phyloP scores from a whole-genome alignment of 139 green algal genomes.

The Chlamydomonas sp. region DNA sequence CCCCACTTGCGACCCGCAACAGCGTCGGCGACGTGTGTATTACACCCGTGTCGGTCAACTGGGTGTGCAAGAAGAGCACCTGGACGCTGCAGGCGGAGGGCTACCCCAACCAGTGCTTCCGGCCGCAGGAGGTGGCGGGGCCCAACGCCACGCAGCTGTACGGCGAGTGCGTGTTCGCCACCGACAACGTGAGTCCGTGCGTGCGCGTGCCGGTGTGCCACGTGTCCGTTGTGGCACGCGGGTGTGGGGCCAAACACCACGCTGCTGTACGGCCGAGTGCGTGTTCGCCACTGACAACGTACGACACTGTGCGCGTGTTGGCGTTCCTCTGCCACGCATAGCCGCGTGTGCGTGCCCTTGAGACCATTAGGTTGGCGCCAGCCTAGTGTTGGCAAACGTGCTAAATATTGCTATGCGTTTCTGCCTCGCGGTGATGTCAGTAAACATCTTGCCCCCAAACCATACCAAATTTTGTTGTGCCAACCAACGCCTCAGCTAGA shows the following conservation, averaged over 20 bases:
- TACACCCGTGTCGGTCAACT: conserved; percentile 64
- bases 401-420: too few relatives aligned
- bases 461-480: too few relatives aligned
- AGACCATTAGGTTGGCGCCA: too few relatives aligned
- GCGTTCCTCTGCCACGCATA: too few relatives aligned
- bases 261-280: too few relatives aligned
- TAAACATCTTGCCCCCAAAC: neutral
- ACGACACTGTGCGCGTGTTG: too few relatives aligned
- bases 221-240: too few relatives aligned
- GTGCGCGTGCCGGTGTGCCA: too few relatives aligned
- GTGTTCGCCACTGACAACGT: too few relatives aligned
- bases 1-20: neutral
- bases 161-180: conserved; percentile 62
- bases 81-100: conserved; percentile 47
- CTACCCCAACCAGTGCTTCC: conserved; percentile 66
- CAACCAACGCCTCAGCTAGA: conserved; percentile 28
- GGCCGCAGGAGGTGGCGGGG: conserved; percentile 32
- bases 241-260: too few relatives aligned
- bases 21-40: conserved; percentile 64
- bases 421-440: neutral
- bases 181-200: conserved; percentile 36
- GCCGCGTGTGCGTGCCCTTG: too few relatives aligned
- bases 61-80: conserved; percentile 57
- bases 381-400: too few relatives aligned
- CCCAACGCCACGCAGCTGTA: conserved; percentile 51